phyloP scores from a whole-genome alignment of 2,329 filamentous ascomycete species.

The Raffaelea arxii region DNA sequence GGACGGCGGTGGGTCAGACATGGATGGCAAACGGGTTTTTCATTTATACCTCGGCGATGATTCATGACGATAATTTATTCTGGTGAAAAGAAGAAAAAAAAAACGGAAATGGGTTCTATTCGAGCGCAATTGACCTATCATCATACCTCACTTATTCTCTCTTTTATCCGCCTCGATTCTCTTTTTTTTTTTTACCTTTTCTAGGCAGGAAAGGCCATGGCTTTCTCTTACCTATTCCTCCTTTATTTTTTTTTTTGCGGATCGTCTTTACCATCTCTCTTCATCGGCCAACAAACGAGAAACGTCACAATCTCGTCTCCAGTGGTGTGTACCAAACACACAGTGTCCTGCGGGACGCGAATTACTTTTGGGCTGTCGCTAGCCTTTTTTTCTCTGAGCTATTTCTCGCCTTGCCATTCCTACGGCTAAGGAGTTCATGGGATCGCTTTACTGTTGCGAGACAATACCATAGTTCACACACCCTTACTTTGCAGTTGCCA shows the following conservation, averaged over 20 bases:
- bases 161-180: slow-evolving; percentile 13
- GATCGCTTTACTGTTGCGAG: too few species aligned
- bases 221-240: too few species aligned
- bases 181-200: too few species aligned
- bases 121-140: slow-evolving; percentile 31
- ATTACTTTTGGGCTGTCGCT: not conserved
- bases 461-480: too few species aligned
- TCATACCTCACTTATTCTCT: slow-evolving; percentile 13
- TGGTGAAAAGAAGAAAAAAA: slow-evolving; percentile 7
- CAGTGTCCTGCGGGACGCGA: too few species aligned
- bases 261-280: slow-evolving; percentile 21
- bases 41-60: slow-evolving; percentile 12
- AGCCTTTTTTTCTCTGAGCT: not conserved
- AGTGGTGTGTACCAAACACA: not conserved
- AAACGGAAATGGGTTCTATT: slow-evolving; percentile 4
- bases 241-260: slow-evolving; percentile 10
- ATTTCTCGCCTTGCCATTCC: too few species aligned
- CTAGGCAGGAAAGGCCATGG: too few species aligned
- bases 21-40: slow-evolving; percentile 8
- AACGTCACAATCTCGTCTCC: slow-evolving; percentile 12
- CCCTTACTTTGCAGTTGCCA: too few species aligned
- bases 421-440: too few species aligned
- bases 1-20: slow-evolving; percentile 8
- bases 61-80: slow-evolving; percentile 11
- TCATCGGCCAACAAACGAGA: slow-evolving; percentile 14